These are phyloP conservation scores for Naganishia onofrii DNA, from an alignment of 768 basidiomycete genomes.

Conservation along the genomic window DNA sequence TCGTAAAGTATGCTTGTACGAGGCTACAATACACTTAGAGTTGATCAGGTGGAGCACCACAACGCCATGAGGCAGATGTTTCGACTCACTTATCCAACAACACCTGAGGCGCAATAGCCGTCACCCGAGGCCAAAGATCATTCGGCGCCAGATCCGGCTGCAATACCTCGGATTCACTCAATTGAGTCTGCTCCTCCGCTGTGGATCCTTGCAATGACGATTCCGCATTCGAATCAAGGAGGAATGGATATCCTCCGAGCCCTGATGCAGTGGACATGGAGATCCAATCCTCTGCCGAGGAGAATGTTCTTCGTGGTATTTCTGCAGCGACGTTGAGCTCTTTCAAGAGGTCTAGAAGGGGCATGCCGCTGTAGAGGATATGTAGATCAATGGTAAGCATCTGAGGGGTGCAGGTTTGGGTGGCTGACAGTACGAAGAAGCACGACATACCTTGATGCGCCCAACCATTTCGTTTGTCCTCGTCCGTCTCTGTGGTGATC, in stretches of 20 bases:
- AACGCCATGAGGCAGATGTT: neutral
- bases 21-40: constrained; percentile 11
- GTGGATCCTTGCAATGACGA: neutral
- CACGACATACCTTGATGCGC: constrained; percentile 33
- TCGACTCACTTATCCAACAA: constrained; percentile 33
- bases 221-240: neutral
- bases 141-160: neutral
- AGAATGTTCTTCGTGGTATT: constrained; percentile 9
- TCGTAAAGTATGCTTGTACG: constrained; percentile 33
- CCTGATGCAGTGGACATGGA: constrained; percentile 34
- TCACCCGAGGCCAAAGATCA: constrained; percentile 27
- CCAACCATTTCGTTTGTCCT: constrained; percentile 35
- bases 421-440: neutral
- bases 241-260: constrained; percentile 18
- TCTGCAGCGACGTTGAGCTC: constrained; percentile 6
- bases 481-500: neutral
- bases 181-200: neutral
- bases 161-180: constrained; percentile 19
- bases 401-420: neutral
- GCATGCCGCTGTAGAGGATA: constrained; percentile 32
- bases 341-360: constrained; percentile 33
- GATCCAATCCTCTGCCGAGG: constrained; percentile 34
- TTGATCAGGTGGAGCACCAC: neutral
- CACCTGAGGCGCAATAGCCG: constrained; percentile 28
- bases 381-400: neutral